Evolutionary conservation across 345 rosid genomes (phyloP).

Genomic region (Corymbia maculata): DNA sequence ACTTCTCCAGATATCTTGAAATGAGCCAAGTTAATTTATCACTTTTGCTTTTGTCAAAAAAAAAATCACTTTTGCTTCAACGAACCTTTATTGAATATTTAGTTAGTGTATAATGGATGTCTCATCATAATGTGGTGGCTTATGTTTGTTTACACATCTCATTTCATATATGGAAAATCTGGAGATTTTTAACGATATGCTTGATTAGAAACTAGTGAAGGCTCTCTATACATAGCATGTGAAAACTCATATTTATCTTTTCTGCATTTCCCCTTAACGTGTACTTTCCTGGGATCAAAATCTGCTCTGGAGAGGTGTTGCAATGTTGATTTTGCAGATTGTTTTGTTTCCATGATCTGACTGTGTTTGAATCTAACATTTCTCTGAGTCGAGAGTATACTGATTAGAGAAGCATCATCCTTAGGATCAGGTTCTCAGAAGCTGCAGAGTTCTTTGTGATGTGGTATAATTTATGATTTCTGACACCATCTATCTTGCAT

Average conservation of each 20-base stretch:
- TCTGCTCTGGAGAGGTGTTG: background rate
- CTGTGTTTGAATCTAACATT: background rate
- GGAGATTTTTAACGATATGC: background rate
- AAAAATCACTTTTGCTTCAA: background rate
- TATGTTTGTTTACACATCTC: background rate
- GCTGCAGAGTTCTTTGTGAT: background rate
- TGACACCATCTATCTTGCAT: background rate
- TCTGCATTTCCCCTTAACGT: background rate
- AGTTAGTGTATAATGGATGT: background rate
- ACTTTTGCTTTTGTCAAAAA: background rate
- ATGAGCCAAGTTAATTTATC: background rate
- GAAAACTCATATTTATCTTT: background rate
- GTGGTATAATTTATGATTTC: background rate
- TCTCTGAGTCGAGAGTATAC: background rate
- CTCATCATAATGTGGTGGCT: background rate
- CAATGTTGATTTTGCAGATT: background rate
- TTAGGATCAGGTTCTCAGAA: background rate
- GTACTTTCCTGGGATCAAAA: background rate
- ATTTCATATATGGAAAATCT: background rate
- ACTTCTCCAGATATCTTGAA: background rate
- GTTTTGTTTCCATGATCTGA: background rate
- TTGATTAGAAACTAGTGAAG: background rate
- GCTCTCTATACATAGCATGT: background rate
- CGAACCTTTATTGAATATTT: background rate
- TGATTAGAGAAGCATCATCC: background rate